Base-by-base conservation (phyloP, 2,329 filamentous ascomycete genomes). In the Drechslera avenae region DNA sequence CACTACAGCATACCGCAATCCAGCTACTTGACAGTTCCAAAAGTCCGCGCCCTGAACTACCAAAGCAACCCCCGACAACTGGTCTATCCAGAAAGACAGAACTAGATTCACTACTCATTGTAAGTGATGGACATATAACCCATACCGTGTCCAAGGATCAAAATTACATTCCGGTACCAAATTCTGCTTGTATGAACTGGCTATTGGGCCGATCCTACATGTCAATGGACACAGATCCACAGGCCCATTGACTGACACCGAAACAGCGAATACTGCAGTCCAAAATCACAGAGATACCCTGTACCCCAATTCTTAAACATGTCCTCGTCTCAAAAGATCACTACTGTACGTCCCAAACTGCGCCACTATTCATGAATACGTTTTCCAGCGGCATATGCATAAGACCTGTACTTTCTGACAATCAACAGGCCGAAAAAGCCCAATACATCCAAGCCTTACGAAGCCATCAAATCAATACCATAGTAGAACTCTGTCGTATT, bases 401-500 rank as follows among this genome's bases (percentile, higher is more conserved):
- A 28, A 28, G 8, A 13, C 16, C 17, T 9, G 19, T 18, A 23
- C n/a, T 8, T 4, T 37, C 55, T 64, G 35, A 65, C 37, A 30
- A 17, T 1, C n/a, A 2, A 2, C 58, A 79, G 76, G 71, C 73
- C 19, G 75, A 79, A 52, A 79, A 79, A 59, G 68, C 75, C 13
- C 81, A 85, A 55, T 79, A 88, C 54, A 83, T 90, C 56, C 77
- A 84, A 18, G 84, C 85, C 0, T 79, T 91, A 17, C 77, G 77
- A 35, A 84, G 83, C 0, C 86, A 88, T 63, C 83, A 83, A n/a
- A 78, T 90, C 68, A 91, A 90, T 68, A 90, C 88, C 0, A 78
- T 91, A 16, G 86, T 84, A 0, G 87, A 89, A 56, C 81, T 91
- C 21, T 85, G 87, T 58, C 85, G 86, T 13, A 85, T 90, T 60